A percentile compares a stretch with the other conserved stretches of the same genome.
These are phyloP conservation scores for Myxozyma neotropica DNA, from an alignment of 805 yeast genomes.

Conservation along the genomic window DNA sequence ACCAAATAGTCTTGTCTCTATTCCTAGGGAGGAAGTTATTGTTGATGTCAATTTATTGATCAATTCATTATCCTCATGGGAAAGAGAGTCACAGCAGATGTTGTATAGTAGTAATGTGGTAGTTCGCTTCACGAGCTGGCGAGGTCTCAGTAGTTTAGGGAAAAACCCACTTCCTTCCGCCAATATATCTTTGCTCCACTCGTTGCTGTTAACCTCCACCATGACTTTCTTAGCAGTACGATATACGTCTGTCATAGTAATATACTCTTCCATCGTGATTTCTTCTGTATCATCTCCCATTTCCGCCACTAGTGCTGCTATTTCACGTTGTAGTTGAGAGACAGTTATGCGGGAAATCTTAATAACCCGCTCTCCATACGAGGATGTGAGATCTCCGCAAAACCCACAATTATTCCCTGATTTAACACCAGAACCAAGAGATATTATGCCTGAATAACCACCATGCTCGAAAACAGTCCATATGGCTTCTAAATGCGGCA, in stretches of 20 bases:
- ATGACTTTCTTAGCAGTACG: slow-evolving; percentile 3
- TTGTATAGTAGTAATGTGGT: slow-evolving; percentile 3
- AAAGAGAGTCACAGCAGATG: not conserved
- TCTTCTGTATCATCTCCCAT: slow-evolving; percentile 6
- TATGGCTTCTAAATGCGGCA: slow-evolving; percentile 21
- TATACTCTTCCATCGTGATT: not conserved
- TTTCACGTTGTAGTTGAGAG: slow-evolving; percentile 6
- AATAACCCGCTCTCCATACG: slow-evolving; percentile 9
- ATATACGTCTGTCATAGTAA: not conserved
- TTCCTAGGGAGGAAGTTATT: not conserved
- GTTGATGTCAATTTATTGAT: not conserved
- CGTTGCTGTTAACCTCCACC: not conserved
- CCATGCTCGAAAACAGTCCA: slow-evolving; percentile 13
- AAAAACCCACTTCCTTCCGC: not conserved
- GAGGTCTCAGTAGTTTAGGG: slow-evolving; percentile 8
- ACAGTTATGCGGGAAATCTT: slow-evolving; percentile 13
- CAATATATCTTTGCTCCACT: not conserved
- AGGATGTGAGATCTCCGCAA: slow-evolving; percentile 12
- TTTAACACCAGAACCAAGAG: slow-evolving; percentile 15
- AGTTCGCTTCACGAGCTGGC: not conserved
- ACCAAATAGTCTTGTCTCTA: slow-evolving; percentile 4
- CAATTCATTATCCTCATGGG: not conserved
- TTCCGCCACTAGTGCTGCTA: slow-evolving; percentile 8
- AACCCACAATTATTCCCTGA: slow-evolving; percentile 3
- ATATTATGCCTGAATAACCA: slow-evolving; percentile 3